Conservation (phyloP, 2,329 filamentous ascomycete genomes). For the Cryphonectria nitschkei region DNA sequence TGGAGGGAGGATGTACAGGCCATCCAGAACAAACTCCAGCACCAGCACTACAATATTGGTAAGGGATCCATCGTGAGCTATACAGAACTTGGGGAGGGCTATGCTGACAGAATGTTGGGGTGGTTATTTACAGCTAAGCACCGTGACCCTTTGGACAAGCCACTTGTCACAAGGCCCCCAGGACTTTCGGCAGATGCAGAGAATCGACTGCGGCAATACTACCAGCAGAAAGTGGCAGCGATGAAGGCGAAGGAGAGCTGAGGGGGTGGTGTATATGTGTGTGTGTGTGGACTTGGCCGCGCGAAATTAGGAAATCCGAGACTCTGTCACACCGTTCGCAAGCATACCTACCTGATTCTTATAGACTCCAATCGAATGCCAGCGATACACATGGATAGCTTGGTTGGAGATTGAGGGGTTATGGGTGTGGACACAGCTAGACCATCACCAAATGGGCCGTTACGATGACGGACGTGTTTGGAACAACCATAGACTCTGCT, state of each 20-base stretch:
- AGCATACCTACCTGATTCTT: neutral
- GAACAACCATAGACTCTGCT: neutral
- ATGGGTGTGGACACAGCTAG: neutral
- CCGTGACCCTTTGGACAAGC: constrained; percentile 50
- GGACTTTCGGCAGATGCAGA: constrained; percentile 48
- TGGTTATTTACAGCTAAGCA: constrained; percentile 40
- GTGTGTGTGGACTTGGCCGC: neutral
- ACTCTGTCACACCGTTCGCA: neutral
- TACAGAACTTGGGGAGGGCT: neutral
- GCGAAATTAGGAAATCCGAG: neutral
- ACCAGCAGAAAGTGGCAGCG: neutral
- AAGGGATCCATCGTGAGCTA: constrained; percentile 28
- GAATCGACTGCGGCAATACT: constrained; percentile 39
- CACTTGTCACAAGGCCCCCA: constrained; percentile 35
- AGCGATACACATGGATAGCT: no score
- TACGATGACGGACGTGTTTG: neutral
- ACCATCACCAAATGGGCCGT: neutral
- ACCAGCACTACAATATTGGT: constrained; percentile 54
- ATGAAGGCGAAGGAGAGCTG: neutral
- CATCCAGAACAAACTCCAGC: constrained; percentile 44
- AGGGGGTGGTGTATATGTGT: no score
- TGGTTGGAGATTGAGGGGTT: neutral
- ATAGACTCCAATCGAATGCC: no score
- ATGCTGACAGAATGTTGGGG: constrained; percentile 16
- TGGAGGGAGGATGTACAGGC: constrained; percentile 49